Evolutionary conservation across 768 basidiomycete genomes (phyloP), one percentile per base, ranked within the genome.

Genomic region (Leccinum truebloodii): DNA sequence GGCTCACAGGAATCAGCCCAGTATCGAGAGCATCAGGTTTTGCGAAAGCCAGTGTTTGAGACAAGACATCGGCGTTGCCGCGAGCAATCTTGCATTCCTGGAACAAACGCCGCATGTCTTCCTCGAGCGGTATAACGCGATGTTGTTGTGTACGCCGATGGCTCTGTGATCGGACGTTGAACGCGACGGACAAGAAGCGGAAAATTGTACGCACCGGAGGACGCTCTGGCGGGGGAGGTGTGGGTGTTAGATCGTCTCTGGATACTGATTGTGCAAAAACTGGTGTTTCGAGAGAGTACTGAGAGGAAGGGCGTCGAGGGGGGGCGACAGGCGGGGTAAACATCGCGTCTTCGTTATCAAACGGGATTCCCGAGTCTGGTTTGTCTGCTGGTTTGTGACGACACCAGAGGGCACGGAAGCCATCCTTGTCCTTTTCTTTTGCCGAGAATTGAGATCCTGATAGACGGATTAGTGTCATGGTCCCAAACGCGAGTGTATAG

Each of bases 1-100:
- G 10, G 73, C 84, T 28, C 50, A 89, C 94, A 73, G 80, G 80
- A 71, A 94, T 89, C 51, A 95, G 79, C 7, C 82, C 70, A 82
- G 82, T 6, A 66, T 74, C 69, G 78, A 94, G 71, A 55, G 91
- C 86, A 55, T 90, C 88, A 0, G 90, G 89, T 63, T 81, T 85
- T 5, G 88, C 86, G 53, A 82, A 84, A 0, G 81, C 80, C 55
- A 95, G 76, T 1, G 91, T 83, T 68, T 95, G 86, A 16, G 83
- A 81, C 14, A 96, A 78, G 9, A 95, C 66, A 48, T 79, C 76
- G 0, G 94, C 93, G 66, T 94, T 93, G n/a, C 89, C 89, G 58
- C 83, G 82, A 3, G 88, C 94, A 41, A 94, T 85, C 61, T 85
- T 87, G 73, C 93, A 94, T 71, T 97, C 95, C 65, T 93, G 86